These are phyloP conservation scores for Pythium dissotocum DNA, from an alignment of 352 stramenopile genomes.

Conservation along the genomic window DNA sequence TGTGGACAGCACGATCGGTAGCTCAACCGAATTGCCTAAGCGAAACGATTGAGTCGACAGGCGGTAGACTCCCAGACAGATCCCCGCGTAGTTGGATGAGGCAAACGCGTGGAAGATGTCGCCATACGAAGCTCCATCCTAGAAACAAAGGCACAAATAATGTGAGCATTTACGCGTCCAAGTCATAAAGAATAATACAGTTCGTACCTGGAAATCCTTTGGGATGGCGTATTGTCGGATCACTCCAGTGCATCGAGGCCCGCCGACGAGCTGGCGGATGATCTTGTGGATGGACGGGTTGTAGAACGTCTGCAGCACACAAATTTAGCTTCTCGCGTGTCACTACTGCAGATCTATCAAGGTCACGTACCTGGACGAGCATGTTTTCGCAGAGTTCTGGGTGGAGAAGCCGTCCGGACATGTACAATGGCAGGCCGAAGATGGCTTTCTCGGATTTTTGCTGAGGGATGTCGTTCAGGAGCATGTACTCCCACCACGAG, in stretches of 20 bases:
- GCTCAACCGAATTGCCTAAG: constrained; percentile 39
- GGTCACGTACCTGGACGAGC: constrained; percentile 57
- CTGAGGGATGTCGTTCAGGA: constrained; percentile 55
- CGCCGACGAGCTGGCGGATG: constrained; percentile 74
- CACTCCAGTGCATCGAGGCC: constrained; percentile 72
- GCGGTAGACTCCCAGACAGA: constrained; percentile 76
- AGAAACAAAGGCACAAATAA: constrained; percentile 2
- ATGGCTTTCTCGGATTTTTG: constrained; percentile 77
- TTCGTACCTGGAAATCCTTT: constrained; percentile 40
- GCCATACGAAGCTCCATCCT: constrained; percentile 48
- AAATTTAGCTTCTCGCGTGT: not conserved
- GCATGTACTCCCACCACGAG: constrained; percentile 70
- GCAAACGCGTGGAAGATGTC: constrained; percentile 68
- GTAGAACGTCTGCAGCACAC: constrained; percentile 62
- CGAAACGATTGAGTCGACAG: constrained; percentile 55
- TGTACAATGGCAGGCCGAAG: constrained; percentile 81
- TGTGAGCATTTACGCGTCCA: not conserved
- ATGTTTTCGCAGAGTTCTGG: constrained; percentile 87
- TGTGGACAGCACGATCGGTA: constrained; percentile 80
- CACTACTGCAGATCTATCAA: not conserved
- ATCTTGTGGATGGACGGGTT: constrained; percentile 88
- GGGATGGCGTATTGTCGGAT: constrained; percentile 65
- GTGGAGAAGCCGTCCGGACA: constrained; percentile 80
- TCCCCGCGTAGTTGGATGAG: constrained; percentile 56
- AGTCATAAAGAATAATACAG: too few relatives aligned